Base-by-base conservation (phyloP, 441 rosid species). In the Pelargonium fulgidum region DNA sequence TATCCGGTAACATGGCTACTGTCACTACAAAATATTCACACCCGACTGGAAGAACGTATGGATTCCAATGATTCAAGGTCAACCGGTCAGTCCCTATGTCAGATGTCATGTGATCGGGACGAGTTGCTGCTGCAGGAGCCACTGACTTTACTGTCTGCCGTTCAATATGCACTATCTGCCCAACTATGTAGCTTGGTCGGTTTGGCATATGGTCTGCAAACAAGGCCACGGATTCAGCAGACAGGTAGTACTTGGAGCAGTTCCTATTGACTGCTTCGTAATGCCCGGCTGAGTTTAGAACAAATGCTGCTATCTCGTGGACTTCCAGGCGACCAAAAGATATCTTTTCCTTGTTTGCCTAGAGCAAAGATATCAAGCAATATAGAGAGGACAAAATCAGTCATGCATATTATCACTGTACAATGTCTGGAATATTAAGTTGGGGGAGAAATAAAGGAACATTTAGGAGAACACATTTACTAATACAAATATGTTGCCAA, bases 261-360 rank as follows among this genome's bases (percentile, higher is more conserved):
- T 81, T 88, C 72, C 92, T 80, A 77, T 78, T 89, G 71, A 95
- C 87, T 10, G 98, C 99, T 81, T 89, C 92, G 1, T 92, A 95
- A 75, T 92, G 87, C 64, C 96, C 98, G 16, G 85, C 74, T 44
- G 83, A 73, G 71, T 90, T 92, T 59, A 85, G 87, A 72, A 95
- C 95, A 82, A 95, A 95, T 52, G 96, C 99, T 71, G 97, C 99
- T 39, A 90, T 83, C 79, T 92, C 98, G 69, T 87, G 97, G 66
- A 90, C 93, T 82, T 89, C 93, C 75, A 95, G 79, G 66, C 89
- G 92, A 64, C 85, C 77, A 64, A 92, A 90, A 17, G 96, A 92
- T 80, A 95, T 92, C 85, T 81, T 90, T 73, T 92, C 99, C 82
- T 89, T 92, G 86, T 83, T 95, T 72, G 90, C 92, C 99, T 95